Evolutionary conservation across 1,139 yeast species (phyloP).

Genomic region (Scheffersomyces quercinus): DNA sequence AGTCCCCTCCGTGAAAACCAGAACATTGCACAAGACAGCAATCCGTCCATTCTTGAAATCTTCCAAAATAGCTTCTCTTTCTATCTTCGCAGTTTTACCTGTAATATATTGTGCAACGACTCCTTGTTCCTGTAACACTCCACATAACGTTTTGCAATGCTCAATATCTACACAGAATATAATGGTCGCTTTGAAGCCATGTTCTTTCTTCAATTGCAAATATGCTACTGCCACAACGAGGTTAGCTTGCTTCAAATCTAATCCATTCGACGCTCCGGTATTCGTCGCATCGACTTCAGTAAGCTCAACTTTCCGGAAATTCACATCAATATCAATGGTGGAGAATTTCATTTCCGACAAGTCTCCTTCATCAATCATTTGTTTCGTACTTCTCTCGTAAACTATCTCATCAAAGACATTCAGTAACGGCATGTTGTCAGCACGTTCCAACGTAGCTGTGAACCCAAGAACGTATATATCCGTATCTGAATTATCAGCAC

Average conservation of each 20-base stretch:
- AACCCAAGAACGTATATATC: conserved; percentile 71
- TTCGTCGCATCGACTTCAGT: conserved; percentile 56
- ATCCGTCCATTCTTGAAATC: conserved; percentile 64
- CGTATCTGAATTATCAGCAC: conserved; percentile 44
- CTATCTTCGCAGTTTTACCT: conserved; percentile 57
- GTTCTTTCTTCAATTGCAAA: conserved; percentile 37
- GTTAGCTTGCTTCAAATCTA: conserved; percentile 57
- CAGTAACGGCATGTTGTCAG: conserved; percentile 64
- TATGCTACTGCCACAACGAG: conserved; percentile 62
- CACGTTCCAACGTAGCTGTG: conserved; percentile 76
- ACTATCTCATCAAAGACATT: conserved; percentile 72
- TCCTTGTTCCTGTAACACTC: conserved; percentile 56
- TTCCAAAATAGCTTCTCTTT: conserved; percentile 52
- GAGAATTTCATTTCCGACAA: conserved; percentile 70
- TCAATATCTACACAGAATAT: conserved; percentile 75
- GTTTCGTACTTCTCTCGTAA: conserved; percentile 63
- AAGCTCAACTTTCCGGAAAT: conserved; percentile 33
- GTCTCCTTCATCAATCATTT: conserved; percentile 70
- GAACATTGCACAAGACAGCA: conserved; percentile 82
- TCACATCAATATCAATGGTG: conserved; percentile 47
- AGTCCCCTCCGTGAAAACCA: conserved; percentile 92
- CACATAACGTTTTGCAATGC: conserved; percentile 62
- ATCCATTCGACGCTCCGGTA: conserved; percentile 49
- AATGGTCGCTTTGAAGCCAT: conserved; percentile 58
- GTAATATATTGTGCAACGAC: conserved; percentile 75